phyloP scores from a whole-genome alignment of 1,139 yeast genomes.

The Yamadazyma songkhlaensis region DNA sequence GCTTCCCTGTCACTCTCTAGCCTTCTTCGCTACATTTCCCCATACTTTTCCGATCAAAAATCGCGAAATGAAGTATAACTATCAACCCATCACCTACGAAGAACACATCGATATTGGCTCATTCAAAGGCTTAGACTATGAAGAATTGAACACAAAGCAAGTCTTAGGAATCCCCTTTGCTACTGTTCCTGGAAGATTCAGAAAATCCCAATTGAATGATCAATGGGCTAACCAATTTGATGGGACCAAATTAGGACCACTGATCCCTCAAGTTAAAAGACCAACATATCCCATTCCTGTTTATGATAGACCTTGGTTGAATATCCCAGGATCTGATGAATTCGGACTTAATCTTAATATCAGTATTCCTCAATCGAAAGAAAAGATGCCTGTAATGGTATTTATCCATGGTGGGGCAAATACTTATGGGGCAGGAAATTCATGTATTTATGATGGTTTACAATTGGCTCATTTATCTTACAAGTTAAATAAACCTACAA shows the following conservation, averaged over 20 bases:
- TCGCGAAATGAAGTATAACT: slow-evolving; percentile 3
- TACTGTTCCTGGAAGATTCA: slow-evolving; percentile 13
- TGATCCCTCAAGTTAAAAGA: slow-evolving; percentile 11
- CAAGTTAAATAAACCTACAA: slow-evolving; percentile 9
- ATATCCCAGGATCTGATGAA: slow-evolving; percentile 5
- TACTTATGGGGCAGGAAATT: slow-evolving; percentile 12
- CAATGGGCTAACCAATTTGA: slow-evolving; percentile 8
- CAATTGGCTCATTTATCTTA: slow-evolving; percentile 9
- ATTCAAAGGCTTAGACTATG: slow-evolving; percentile 6
- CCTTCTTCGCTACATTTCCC: too few relatives aligned
- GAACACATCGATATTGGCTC: background rate
- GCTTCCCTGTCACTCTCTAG: too few relatives aligned
- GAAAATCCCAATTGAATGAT: slow-evolving; percentile 10
- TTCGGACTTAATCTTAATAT: slow-evolving; percentile 7
- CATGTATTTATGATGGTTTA: slow-evolving; percentile 12
- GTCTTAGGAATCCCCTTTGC: slow-evolving; percentile 13
- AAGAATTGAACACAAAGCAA: slow-evolving; percentile 9
- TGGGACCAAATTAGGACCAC: slow-evolving; percentile 10
- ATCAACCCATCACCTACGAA: slow-evolving; percentile 1
- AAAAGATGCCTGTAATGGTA: slow-evolving; percentile 13
- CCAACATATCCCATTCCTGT: slow-evolving; percentile 11
- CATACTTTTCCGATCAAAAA: too few relatives aligned
- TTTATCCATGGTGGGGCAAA: slow-evolving; percentile 16
- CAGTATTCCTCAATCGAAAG: slow-evolving; percentile 5
- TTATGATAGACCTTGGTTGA: slow-evolving; percentile 9